Conservation (phyloP, 768 basidiomycete genomes). For the Suillus subalutaceus region DNA sequence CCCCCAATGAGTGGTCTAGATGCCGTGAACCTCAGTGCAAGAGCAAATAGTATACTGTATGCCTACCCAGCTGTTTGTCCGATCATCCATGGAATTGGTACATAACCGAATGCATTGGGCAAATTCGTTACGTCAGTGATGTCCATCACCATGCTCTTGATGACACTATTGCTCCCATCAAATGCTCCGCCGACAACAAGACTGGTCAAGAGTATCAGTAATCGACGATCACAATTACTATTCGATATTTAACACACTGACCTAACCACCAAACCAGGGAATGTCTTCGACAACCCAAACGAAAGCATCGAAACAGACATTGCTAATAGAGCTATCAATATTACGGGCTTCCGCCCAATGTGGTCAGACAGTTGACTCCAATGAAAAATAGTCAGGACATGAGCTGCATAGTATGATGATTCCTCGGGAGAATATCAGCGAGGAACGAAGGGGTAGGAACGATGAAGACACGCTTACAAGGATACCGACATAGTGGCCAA, state of each 20-base stretch:
- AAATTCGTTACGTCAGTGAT: slow-evolving; percentile 39
- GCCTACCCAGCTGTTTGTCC: slow-evolving; percentile 47
- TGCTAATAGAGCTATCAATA: slow-evolving; percentile 47
- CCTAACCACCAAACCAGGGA: slow-evolving; percentile 46
- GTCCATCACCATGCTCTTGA: slow-evolving; percentile 50
- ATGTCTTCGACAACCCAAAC: slow-evolving; percentile 51
- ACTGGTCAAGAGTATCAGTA: slow-evolving; percentile 23
- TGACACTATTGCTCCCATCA: slow-evolving; percentile 56
- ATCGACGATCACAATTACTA: background rate
- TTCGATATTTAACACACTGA: slow-evolving; percentile 12
- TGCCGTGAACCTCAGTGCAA: background rate
- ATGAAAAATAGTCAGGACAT: slow-evolving; percentile 48
- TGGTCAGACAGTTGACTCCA: slow-evolving; percentile 54
- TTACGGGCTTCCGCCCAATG: slow-evolving; percentile 50
- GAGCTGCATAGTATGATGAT: slow-evolving; percentile 51
- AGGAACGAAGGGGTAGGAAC: slow-evolving; percentile 33
- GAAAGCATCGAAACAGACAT: slow-evolving; percentile 47
- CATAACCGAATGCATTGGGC: slow-evolving; percentile 54
- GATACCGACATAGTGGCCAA: slow-evolving; percentile 52
- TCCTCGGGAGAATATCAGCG: slow-evolving; percentile 33
- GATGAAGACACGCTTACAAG: slow-evolving; percentile 37
- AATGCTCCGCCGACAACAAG: slow-evolving; percentile 49
- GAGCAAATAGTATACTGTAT: slow-evolving; percentile 15
- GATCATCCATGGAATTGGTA: slow-evolving; percentile 53
- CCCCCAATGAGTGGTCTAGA: slow-evolving; percentile 71